Evolutionary conservation across 176 grass and related monocot genomes (phyloP), one percentile per base, ranked within the genome.

Genomic region (Hordeum vulgare): DNA sequence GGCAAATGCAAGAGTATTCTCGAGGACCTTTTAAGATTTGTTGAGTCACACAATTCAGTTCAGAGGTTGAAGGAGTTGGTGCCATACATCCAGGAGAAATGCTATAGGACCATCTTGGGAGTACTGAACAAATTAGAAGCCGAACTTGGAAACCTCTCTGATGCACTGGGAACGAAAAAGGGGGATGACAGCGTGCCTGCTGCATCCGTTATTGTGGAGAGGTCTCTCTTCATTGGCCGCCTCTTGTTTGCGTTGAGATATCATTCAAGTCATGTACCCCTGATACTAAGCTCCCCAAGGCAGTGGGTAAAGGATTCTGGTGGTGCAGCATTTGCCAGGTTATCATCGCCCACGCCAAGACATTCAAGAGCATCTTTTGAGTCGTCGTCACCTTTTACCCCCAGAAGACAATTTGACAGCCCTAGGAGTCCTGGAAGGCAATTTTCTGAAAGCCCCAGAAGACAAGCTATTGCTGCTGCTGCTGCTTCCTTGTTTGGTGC

Each of bases 61-160:
- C 60, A 78, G 4, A 96, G 96, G 81, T 82, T 99, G 40, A 96
- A 91, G 78, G 93, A 94, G 59, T 79, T 99, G 84, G 96, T 93
- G 64, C 96, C 96, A 78, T 99, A 84, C 56, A 56, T 96, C 80
- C 96, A 99, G 74, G 89, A 99, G 84, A 96, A 96, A 84, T 99
- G 93, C 89, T 92, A 93, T 33, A 87, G 59, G 59, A 94, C 93
- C 69, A 87, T 96, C 41, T 92, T 74, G 11, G 74, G 45, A 28
- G 70, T 96, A 71, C 71, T 92, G 61, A 96, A 99, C 71, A 89
- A 94, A 85, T 86, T 96, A 56, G 96, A 96, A 81, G 65, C 65
- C 72, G 89, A 94, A 76, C 89, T 99, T 74, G 81, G 71, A 69
- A 88, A 90, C 57, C 85, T 94, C 20, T 90, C 96, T 76, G 66